A percentile compares a stretch with the other conserved stretches of the same genome.
phyloP scores from a whole-genome alignment of 2,329 filamentous ascomycete genomes.

The Pestalotiopsis sp. region DNA sequence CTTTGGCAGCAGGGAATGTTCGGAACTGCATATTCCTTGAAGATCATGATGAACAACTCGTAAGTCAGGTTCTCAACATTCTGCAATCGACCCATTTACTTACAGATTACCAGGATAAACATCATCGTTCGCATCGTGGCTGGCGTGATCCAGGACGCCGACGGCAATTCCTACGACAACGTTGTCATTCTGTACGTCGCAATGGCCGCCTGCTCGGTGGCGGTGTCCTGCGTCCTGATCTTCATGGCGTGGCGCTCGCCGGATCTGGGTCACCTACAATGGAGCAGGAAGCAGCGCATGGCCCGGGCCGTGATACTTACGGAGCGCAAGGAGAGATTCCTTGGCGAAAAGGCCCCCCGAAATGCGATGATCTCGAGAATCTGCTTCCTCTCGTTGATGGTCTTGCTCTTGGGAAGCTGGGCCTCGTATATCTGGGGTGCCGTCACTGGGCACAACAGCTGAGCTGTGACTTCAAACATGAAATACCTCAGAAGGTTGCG shows the following conservation, averaged over 20 bases:
- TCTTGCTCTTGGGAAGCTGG: constrained; percentile 55
- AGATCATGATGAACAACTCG: constrained; percentile 64
- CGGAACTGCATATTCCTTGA: constrained; percentile 61
- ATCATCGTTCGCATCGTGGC: constrained; percentile 61
- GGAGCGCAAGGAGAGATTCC: constrained; percentile 42
- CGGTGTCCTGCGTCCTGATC: constrained; percentile 45
- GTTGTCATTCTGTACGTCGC: constrained; percentile 60
- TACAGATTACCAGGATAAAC: constrained; percentile 48
- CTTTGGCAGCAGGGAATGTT: constrained; percentile 64
- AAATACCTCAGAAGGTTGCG: no score
- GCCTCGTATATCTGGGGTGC: constrained; percentile 63
- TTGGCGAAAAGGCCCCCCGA: constrained; percentile 35
- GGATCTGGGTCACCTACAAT: constrained; percentile 55
- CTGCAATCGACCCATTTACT: background rate
- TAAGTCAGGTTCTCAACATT: constrained; percentile 25
- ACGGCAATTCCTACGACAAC: constrained; percentile 56
- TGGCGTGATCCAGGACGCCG: constrained; percentile 60
- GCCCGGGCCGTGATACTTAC: constrained; percentile 45
- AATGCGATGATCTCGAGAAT: constrained; percentile 43
- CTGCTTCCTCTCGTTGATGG: constrained; percentile 45
- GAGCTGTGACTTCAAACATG: no score
- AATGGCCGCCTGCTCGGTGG: constrained; percentile 50
- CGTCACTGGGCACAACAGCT: constrained; percentile 42
- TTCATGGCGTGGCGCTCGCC: constrained; percentile 38
- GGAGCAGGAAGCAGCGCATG: constrained; percentile 57